Evolutionary conservation across 331 rosid species (phyloP), one percentile per base, ranked within the genome.

Genomic region (Arachis monticola): DNA sequence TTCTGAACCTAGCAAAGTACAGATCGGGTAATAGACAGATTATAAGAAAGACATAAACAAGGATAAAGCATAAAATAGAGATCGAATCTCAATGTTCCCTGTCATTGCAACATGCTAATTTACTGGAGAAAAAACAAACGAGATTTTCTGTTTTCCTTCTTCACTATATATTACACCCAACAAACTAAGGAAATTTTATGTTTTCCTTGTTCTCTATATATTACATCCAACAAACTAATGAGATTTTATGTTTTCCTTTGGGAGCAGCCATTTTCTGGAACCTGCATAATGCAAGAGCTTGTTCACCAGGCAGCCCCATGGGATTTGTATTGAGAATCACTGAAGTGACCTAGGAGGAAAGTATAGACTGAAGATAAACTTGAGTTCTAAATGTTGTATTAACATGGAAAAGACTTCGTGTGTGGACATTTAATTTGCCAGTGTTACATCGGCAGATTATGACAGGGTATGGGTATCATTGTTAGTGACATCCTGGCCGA

Each of bases 11-110:
- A 35, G 40, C 41, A 45, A 2, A 41, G n/a, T 8, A 38, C 31
- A 40, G 22, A 63, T 52, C 71, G 60, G 58, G 68, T 14, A 41
- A 53, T 56, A 52, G 52, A 64, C 51, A 56, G 50, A 61, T 22
- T 59, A 35, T 7, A 41, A 64, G 14, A 38, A 71, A 64, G 60
- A 56, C 22, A 72, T 55, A 27, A 14, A 53, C 40, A 64, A 48
- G 5, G 44, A 52, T 30, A 45, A 8, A n/a, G 60, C 52, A 69
- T 2, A 47, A 42, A 56, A 44, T 63, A 30, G 47, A 70, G 52
- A 58, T 32, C 44, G 42, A 64, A 55, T 17, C 63, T 17, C 11
- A 67, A 14, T 61, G 63, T 58, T 67, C 48, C 40, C 17, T 0
- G 8, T 50, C 63, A 48, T 38, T 48, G 13, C 48, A 65, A 79